Evolutionary conservation across 345 rosid species (phyloP), one percentile per base, ranked within the genome.

Genomic region (Aurinia saxatilis): DNA sequence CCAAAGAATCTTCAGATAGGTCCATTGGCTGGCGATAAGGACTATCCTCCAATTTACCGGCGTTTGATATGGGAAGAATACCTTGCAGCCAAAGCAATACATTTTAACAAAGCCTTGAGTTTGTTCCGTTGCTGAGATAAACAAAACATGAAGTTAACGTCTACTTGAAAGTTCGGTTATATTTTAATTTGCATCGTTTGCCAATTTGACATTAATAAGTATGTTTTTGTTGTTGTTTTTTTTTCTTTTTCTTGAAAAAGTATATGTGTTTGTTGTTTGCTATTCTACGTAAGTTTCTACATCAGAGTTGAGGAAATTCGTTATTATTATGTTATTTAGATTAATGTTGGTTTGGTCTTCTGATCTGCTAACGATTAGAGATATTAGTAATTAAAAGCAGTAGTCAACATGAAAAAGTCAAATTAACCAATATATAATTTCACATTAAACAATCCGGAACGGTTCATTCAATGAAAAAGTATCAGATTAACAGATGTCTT

Each of bases 1-100:
- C 76, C 82, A 0, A 59, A 15, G 56, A 71, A 79, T 4, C 41
- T 62, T 15, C 50, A 63, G 51, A 35, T 80, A 14, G 73, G 76
- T 7, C 77, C 85, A 6, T 16, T 53, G 10, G 16, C 14, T 12
- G 12, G 19, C 2, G 80, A 78, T 54, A 49, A 15, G 53, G 77
- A 81, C 27, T 76, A 80, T 44, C 83, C 82, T 14, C 56, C 49
- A 3, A 42, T 71, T 1, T 80, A 79, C 30, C 51, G 77, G 0
- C 60, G 75, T 4, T 75, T 80, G 13, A 48, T 68, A 21, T 80
- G 84, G 81, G 78, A 76, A 34, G 85, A 78, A 34, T 78, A 76
- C 29, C 77, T 78, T 39, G 80, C 76, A 33, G 70, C 72, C 14
- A 80, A 80, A 72, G 72, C 77, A 29, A 68, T 42, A 1, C 68